A percentile compares a stretch with the other conserved stretches of the same genome.
These are phyloP conservation scores for Sporobolomyces pararoseus DNA, from an alignment of 768 basidiomycete genomes.

Conservation along the genomic window DNA sequence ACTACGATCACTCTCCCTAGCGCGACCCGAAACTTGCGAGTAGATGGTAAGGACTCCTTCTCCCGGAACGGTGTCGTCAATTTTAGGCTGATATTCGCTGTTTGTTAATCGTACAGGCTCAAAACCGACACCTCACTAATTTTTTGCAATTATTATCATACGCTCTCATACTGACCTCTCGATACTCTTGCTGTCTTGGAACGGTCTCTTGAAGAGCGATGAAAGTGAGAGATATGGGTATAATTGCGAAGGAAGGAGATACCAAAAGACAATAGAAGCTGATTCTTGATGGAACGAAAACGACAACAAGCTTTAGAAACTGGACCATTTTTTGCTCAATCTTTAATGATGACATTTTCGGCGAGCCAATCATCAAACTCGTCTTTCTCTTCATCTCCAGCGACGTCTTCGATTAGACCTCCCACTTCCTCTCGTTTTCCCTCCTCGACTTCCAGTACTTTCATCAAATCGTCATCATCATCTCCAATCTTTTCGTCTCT, in stretches of 20 bases:
- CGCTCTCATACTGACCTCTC: not conserved
- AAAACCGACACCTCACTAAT: constrained; percentile 44
- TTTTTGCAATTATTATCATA: not conserved
- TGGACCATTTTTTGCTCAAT: not conserved
- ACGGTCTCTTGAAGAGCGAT: too few species aligned
- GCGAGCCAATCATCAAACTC: constrained; percentile 25
- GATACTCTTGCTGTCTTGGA: too few species aligned
- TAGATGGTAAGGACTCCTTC: constrained; percentile 60
- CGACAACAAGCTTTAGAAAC: not conserved
- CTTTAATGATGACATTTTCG: constrained; percentile 16
- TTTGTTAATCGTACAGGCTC: constrained; percentile 41
- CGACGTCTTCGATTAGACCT: not conserved
- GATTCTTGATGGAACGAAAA: too few species aligned
- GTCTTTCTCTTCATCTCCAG: constrained; percentile 3
- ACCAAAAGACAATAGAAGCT: too few species aligned
- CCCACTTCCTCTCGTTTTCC: not conserved
- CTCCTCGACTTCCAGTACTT: not conserved
- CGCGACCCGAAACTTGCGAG: constrained; percentile 95
- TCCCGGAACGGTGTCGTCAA: too few species aligned
- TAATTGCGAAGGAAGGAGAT: too few species aligned
- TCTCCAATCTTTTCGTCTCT: too few species aligned
- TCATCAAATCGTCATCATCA: too few species aligned
- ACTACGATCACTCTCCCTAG: constrained; percentile 78
- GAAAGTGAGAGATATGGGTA: too few species aligned
- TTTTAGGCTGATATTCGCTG: too few species aligned